Conservation (phyloP, 2,329 filamentous ascomycete genomes). For the Microsporum audouinii region DNA sequence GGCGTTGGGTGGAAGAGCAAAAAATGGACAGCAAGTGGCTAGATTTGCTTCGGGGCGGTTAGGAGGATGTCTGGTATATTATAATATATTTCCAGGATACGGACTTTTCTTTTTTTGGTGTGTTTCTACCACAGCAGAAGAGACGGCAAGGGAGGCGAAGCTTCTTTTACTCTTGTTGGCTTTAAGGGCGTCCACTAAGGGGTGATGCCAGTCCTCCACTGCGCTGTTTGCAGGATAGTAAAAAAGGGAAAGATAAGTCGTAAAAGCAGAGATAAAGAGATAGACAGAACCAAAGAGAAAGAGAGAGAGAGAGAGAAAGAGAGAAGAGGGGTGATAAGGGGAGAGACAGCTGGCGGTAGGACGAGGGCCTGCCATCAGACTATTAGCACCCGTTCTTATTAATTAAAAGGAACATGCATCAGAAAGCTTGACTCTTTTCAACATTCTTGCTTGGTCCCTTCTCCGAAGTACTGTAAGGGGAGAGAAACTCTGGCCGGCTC, state of each 20-base stretch:
- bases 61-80: background rate
- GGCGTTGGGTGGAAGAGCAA: background rate
- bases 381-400: background rate
- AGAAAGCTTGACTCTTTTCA: background rate
- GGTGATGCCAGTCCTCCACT: background rate
- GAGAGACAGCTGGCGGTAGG: conserved; percentile 1
- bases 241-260: background rate
- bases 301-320: background rate
- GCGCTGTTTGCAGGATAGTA: background rate
- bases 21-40: background rate
- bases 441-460: background rate
- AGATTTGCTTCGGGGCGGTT: background rate
- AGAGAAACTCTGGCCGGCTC: background rate
- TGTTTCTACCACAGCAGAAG: background rate
- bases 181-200: background rate
- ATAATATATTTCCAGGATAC: background rate
- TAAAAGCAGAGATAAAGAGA: background rate
- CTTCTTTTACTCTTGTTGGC: background rate
- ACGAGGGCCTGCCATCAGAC: background rate
- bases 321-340: background rate
- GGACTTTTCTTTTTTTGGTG: background rate
- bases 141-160: background rate
- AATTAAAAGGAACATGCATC: background rate
- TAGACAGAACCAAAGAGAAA: background rate
- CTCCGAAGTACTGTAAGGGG: background rate